phyloP scores from a whole-genome alignment of 495 filamentous ascomycete species.

The Penicillium angulare region DNA sequence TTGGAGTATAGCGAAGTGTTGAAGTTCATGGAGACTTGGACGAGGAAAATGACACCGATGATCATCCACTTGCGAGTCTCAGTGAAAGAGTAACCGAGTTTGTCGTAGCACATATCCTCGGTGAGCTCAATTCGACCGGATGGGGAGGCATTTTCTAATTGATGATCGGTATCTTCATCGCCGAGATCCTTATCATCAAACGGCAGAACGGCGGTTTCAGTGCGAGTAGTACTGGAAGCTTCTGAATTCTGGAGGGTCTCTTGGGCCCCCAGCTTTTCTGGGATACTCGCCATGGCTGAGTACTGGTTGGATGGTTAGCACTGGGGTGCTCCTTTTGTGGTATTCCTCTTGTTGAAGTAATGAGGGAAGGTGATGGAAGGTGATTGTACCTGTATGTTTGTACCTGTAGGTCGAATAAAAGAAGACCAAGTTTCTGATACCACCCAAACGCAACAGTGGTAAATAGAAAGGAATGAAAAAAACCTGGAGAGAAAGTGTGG shows the following conservation, averaged over 20 bases:
- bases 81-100: slow-evolving; percentile 54
- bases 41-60: slow-evolving; percentile 59
- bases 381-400: too few relatives aligned
- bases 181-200: slow-evolving; percentile 26
- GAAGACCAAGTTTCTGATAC: too few relatives aligned
- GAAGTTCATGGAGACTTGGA: slow-evolving; percentile 86
- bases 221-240: slow-evolving; percentile 36
- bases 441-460: too few relatives aligned
- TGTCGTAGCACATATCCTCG: slow-evolving; percentile 57
- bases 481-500: slow-evolving; percentile 2
- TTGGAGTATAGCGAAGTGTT: slow-evolving; percentile 74
- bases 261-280: slow-evolving; percentile 19
- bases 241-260: slow-evolving; percentile 36
- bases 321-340: too few relatives aligned
- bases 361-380: too few relatives aligned
- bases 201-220: slow-evolving; percentile 19
- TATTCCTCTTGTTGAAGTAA: too few relatives aligned
- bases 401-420: too few relatives aligned
- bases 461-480: too few relatives aligned
- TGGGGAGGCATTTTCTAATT: slow-evolving; percentile 27
- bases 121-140: slow-evolving; percentile 46
- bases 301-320: neutral
- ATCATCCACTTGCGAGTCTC: slow-evolving; percentile 58
- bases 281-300: slow-evolving; percentile 7
- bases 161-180: slow-evolving; percentile 14